Percentiles rank a stretch among this genome's conserved stretches.
These are phyloP conservation scores for Kurtzmaniella quercitrusa DNA, from an alignment of 1,139 yeast species.

Conservation along the genomic window DNA sequence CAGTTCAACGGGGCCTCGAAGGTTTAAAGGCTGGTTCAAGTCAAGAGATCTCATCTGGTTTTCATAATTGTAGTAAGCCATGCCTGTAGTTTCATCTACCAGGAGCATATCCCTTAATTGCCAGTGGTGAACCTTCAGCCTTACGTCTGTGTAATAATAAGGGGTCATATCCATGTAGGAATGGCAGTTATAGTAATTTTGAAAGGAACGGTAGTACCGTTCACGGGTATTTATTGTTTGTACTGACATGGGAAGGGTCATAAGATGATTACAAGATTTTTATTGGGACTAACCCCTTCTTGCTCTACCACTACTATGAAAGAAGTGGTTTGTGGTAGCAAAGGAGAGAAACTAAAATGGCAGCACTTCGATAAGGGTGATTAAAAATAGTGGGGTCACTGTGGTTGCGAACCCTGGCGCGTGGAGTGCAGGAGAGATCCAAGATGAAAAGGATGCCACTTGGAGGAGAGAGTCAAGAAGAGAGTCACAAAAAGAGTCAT, in stretches of 20 bases:
- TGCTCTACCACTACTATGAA: too few species aligned
- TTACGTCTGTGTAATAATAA: constrained; percentile 27
- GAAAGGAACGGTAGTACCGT: constrained; percentile 31
- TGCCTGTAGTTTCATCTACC: constrained; percentile 25
- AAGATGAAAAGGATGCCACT: too few species aligned
- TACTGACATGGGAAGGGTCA: too few species aligned
- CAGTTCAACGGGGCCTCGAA: constrained; percentile 9
- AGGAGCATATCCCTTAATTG: constrained; percentile 77
- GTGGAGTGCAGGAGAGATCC: too few species aligned
- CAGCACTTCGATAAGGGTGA: too few species aligned
- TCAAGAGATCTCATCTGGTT: constrained; percentile 24
- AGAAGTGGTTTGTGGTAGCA: too few species aligned
- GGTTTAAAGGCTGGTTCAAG: constrained; percentile 14
- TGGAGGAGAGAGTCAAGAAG: too few species aligned
- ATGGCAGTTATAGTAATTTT: constrained; percentile 42
- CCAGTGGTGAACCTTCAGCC: constrained; percentile 64
- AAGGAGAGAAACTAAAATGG: too few species aligned
- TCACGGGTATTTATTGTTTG: background rate
- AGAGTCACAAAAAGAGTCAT: too few species aligned
- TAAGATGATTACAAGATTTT: too few species aligned
- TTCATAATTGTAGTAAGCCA: constrained; percentile 30
- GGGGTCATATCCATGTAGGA: constrained; percentile 37
- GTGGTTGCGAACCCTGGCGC: too few species aligned
- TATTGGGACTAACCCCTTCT: background rate
- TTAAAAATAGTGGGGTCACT: too few species aligned